phyloP scores from a whole-genome alignment of 345 rosid species.

The Eucalyptus microcorys region DNA sequence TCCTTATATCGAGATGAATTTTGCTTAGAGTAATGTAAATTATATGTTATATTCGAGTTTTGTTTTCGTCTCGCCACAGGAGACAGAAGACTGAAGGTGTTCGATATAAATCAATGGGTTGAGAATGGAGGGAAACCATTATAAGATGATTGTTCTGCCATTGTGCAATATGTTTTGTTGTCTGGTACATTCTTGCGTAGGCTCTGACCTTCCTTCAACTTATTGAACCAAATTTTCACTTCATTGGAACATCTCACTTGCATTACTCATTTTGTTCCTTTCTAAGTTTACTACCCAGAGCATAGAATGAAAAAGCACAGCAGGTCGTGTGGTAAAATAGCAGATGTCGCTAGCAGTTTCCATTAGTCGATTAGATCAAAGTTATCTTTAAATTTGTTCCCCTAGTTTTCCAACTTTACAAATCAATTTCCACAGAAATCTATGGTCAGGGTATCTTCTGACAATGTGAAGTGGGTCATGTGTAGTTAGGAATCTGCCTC shows the following conservation, averaged over 20 bases:
- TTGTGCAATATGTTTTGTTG: neutral
- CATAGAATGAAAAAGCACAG: neutral
- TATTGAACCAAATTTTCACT: neutral
- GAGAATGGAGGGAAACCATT: neutral
- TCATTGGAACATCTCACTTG: neutral
- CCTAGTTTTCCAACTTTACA: neutral
- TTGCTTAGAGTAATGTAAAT: neutral
- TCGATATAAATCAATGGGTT: neutral
- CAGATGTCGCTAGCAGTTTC: neutral
- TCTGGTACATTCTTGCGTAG: neutral
- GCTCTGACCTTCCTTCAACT: neutral
- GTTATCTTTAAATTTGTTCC: neutral
- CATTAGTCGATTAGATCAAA: neutral
- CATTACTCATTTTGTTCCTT: neutral
- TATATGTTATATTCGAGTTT: neutral
- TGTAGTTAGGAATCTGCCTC: neutral
- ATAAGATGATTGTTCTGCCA: neutral
- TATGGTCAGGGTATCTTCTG: neutral
- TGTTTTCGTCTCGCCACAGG: neutral
- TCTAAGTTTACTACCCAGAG: neutral
- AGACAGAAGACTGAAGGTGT: neutral
- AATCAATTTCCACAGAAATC: neutral
- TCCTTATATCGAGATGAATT: neutral
- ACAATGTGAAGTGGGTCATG: neutral
- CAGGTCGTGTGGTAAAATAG: neutral